Evolutionary conservation across 352 stramenopile species (phyloP).

Genomic region (Halophytophthora polymorphica): DNA sequence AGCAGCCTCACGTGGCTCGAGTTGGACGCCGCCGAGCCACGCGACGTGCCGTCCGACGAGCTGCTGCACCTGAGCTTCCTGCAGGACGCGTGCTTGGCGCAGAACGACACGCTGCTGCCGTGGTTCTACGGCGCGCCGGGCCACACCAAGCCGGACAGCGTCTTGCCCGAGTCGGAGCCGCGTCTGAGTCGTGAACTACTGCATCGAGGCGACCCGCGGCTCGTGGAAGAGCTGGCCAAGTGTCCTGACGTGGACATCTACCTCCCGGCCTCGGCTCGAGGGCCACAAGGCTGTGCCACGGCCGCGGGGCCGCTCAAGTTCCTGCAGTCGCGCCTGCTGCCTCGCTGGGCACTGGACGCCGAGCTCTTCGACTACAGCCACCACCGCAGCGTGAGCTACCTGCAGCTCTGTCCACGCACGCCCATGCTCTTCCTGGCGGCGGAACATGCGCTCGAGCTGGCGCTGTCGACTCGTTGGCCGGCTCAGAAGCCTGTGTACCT

Average conservation of each 20-base stretch:
- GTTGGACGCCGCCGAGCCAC: slow-evolving; percentile 1
- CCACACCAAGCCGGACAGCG: background rate
- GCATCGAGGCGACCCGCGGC: slow-evolving; percentile 28
- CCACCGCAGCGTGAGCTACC: slow-evolving; percentile 28
- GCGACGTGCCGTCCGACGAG: slow-evolving; percentile 25
- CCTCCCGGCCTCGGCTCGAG: slow-evolving; percentile 24
- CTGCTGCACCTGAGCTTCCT: slow-evolving; percentile 33
- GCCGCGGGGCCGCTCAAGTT: slow-evolving; percentile 32
- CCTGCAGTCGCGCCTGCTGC: slow-evolving; percentile 27
- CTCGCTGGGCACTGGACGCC: slow-evolving; percentile 22
- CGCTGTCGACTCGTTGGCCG: slow-evolving; percentile 23
- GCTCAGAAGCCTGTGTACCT: slow-evolving; percentile 44
- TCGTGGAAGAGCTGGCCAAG: slow-evolving; percentile 39
- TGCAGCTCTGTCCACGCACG: slow-evolving; percentile 39
- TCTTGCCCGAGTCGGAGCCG: background rate
- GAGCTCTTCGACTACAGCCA: slow-evolving; percentile 14
- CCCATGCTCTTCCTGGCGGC: slow-evolving; percentile 41
- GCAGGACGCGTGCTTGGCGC: slow-evolving; percentile 26
- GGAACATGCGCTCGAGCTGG: slow-evolving; percentile 16
- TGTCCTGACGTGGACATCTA: slow-evolving; percentile 68
- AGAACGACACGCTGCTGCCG: slow-evolving; percentile 39
- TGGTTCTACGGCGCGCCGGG: slow-evolving; percentile 21
- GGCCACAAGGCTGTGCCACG: slow-evolving; percentile 42
- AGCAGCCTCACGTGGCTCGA: background rate
- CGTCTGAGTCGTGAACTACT: slow-evolving; percentile 13